phyloP scores from a whole-genome alignment of 371 early-diverging fungal species.

The Sporodiniella umbellata region DNA sequence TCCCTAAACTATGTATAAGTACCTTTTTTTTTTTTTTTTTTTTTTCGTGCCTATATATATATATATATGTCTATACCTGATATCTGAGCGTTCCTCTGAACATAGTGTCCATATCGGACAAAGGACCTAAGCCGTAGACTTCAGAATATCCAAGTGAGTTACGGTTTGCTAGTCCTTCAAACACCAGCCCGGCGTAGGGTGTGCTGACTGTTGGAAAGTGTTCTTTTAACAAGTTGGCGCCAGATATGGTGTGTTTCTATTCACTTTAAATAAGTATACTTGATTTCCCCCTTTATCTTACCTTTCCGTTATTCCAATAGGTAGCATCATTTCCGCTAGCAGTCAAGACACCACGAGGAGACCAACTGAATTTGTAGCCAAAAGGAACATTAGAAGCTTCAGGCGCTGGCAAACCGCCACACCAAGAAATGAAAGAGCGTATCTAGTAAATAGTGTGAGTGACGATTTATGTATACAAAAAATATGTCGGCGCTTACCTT shows the following conservation, averaged over 20 bases:
- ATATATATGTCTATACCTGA: constrained; percentile 31
- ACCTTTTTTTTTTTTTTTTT: too few relatives aligned
- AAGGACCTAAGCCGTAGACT: constrained; percentile 61
- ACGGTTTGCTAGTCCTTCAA: constrained; percentile 86
- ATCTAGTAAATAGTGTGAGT: constrained; percentile 44
- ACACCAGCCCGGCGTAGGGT: constrained; percentile 76
- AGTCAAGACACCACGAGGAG: constrained; percentile 80
- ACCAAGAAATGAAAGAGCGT: constrained; percentile 82
- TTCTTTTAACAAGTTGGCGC: constrained; percentile 71
- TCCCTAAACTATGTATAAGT: constrained; percentile 31
- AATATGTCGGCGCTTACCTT: constrained; percentile 33
- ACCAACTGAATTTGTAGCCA: constrained; percentile 92
- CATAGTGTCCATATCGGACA: constrained; percentile 74
- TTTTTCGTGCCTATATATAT: background rate
- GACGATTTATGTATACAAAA: too few relatives aligned
- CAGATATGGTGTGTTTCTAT: constrained; percentile 53
- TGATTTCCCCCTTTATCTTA: constrained; percentile 11
- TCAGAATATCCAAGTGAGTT: constrained; percentile 70
- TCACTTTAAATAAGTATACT: background rate
- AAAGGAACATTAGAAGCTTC: constrained; percentile 84
- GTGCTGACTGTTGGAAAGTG: constrained; percentile 63
- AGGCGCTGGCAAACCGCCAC: constrained; percentile 90
- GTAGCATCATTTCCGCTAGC: constrained; percentile 83
- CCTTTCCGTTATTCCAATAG: constrained; percentile 72
- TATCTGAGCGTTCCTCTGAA: constrained; percentile 86